Base-by-base conservation (phyloP, 306 rosid genomes). In the Gillenia trifoliata region DNA sequence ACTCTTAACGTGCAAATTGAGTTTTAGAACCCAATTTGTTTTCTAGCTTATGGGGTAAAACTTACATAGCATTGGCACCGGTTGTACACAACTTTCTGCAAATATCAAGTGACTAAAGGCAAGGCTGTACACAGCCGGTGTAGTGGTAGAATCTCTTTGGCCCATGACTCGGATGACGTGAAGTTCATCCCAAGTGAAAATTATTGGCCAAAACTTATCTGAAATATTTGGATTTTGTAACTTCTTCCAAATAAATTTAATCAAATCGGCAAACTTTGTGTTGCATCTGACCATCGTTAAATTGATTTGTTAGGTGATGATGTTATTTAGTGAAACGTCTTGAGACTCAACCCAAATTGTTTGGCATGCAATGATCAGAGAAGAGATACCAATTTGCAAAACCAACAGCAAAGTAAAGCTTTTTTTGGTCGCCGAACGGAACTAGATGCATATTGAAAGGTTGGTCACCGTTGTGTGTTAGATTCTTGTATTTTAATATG, bases 291-390 rank as follows among this genome's bases (percentile, higher is more conserved):
- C n/a, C 8, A 2, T 26, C 20, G 16, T 26, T 16, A 59, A 59
- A 11, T 29, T 20, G 34, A 13, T 43, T 49, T 45, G 70, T 3
- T 13, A 82, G 86, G 77, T 64, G 45, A 64, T 78, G 74, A 5
- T n/a, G n/a, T n/a, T n/a, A n/a, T 74, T 78, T 65, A 40, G 31
- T 30, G 85, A 67, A 77, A 13, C 5, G 50, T 25, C 31, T 10
- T 74, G 64, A 71, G 60, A 19, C 23, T n/a, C 69, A 56, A 70
- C 74, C 25, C 11, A 33, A 20, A 17, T 36, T 38, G 25, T 36
- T 8, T 43, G 50, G 40, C 33, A 15, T 55, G 40, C 9, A 34
- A 54, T 34, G 75, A 34, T 55, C 52, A n/a, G 23, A 54, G 50
- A 52, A 28, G 66, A 61, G 22, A 38, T 38, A 38, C 41, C n/a